Base-by-base conservation (phyloP, 192 early-diverging fungal species). In the Thoreauomyces humboldtii region DNA sequence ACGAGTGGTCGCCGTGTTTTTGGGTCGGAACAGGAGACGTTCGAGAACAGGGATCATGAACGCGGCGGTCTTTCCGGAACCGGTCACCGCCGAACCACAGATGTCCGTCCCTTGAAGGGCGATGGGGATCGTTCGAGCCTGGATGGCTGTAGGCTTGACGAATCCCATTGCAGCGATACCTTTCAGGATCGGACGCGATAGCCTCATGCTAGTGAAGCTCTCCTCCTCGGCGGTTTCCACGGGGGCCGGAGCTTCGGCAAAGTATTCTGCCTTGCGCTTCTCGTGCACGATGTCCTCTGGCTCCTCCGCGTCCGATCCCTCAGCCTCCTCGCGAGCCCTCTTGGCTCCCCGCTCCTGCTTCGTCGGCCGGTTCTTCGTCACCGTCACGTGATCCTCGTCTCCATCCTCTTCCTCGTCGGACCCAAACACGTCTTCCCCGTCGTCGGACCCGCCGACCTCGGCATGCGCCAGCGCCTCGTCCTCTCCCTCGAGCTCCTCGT, bases 1-100 rank as follows among this genome's bases (percentile, higher is more conserved):
- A 11, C 97, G 83, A 0, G 90, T 92, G 0, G 86, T 83, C 1
- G 93, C 77, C 1, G 65, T 72, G 46, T 90, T 81, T 66, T 90
- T 88, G 25, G 95, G 92, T 43, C 93, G 84, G 77, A 89, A 98
- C 21, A 95, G 78, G 15, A 99, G 83, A 70, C 95, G 85, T 74
- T 99, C 97, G 53, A 99, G 76, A 34, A 96, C 87, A 5, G 97
- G 97, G 5, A 99, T 88, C 55, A 98, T 71, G 77, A 99, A 98
- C 0, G 97, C 97, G 7, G 89, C 91, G 0, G 97, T 99, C 72
- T 99, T 99, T 67, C 97, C 97, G 37, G 96, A 98, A 45, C 97
- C 97, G 1, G 97, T 99, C 29, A 94, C 89, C 12, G 97, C 97
- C 53, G 93, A 91, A 73, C 94, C 97, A 73, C 96, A 98, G 56